Conservation (phyloP, 2,329 filamentous ascomycete genomes). For the Daldinia sp. region DNA sequence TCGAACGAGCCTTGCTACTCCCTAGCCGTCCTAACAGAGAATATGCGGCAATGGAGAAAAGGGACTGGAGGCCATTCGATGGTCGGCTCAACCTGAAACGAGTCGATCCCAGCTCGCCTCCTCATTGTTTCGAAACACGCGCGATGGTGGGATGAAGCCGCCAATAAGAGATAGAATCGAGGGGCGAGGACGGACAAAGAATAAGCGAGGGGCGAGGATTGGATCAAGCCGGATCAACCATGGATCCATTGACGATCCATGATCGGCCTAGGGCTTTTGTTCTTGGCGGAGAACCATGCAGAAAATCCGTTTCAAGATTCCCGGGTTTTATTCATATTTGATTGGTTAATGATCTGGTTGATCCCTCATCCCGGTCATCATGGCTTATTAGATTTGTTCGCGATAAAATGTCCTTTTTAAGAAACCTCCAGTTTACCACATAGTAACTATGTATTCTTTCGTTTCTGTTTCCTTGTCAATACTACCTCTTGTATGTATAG, state of each 20-base stretch:
- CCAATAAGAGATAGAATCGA: slow-evolving; percentile 30
- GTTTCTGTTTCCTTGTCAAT: too few relatives aligned
- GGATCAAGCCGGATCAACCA: slow-evolving; percentile 34
- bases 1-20: slow-evolving; percentile 32
- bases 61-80: slow-evolving; percentile 34
- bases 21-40: slow-evolving; percentile 25
- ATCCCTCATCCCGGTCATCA: slow-evolving; percentile 3
- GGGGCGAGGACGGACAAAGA: slow-evolving; percentile 22
- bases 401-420: slow-evolving; percentile 15
- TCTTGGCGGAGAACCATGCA: slow-evolving; percentile 36
- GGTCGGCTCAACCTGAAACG: slow-evolving; percentile 46
- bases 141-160: slow-evolving; percentile 37
- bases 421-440: not conserved
- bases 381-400: slow-evolving; percentile 20
- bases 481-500: too few relatives aligned
- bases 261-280: slow-evolving; percentile 32
- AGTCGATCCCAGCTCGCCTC: slow-evolving; percentile 40
- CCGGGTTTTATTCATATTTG: slow-evolving; percentile 22
- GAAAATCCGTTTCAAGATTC: slow-evolving; percentile 40
- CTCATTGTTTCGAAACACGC: slow-evolving; percentile 46
- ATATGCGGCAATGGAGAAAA: slow-evolving; percentile 22
- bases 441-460: too few relatives aligned
- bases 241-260: slow-evolving; percentile 37
- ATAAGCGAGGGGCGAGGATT: slow-evolving; percentile 27
- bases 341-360: slow-evolving; percentile 30